phyloP scores from a whole-genome alignment of 106 monocot species.

The Ottelia alismoides region DNA sequence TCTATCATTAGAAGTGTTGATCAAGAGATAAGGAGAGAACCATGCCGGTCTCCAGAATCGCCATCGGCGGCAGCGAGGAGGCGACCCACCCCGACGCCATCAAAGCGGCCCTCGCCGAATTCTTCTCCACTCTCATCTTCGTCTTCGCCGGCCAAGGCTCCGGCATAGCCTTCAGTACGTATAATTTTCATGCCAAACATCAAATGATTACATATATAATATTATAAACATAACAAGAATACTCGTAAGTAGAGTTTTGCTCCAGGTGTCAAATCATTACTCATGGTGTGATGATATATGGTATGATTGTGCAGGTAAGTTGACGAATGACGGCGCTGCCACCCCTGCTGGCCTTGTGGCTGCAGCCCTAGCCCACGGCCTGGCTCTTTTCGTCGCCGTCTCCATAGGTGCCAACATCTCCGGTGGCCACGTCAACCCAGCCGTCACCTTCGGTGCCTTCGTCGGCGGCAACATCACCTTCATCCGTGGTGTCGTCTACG shows the following conservation, averaged over 20 bases:
- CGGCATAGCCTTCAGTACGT: slow-evolving; percentile 11
- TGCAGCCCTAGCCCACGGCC: slow-evolving; percentile 7
- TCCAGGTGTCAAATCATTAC: neutral
- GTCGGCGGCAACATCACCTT: slow-evolving; percentile 17
- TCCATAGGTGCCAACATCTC: slow-evolving; percentile 15
- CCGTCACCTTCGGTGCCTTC: slow-evolving; percentile 12
- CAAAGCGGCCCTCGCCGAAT: slow-evolving; percentile 7
- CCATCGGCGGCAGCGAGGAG: slow-evolving; percentile 1
- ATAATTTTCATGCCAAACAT: too few relatives aligned
- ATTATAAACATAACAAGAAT: neutral
- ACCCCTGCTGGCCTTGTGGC: slow-evolving; percentile 13
- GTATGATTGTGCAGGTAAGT: slow-evolving; percentile 7
- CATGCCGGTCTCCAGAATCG: slow-evolving; percentile 2
- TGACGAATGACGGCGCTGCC: neutral
- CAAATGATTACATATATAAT: too few relatives aligned
- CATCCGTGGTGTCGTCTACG: slow-evolving; percentile 11
- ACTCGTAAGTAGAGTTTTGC: neutral
- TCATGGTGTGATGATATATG: neutral
- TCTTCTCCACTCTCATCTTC: slow-evolving; percentile 10
- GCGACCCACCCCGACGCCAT: slow-evolving; percentile 8
- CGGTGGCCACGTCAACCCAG: too few relatives aligned
- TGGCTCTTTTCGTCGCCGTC: slow-evolving; percentile 11
- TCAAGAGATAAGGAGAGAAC: too few relatives aligned
- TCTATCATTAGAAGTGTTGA: too few relatives aligned
- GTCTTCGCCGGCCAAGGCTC: slow-evolving; percentile 10